Base-by-base conservation (phyloP, 805 yeast genomes). In the Nakazawaea peltata region DNA sequence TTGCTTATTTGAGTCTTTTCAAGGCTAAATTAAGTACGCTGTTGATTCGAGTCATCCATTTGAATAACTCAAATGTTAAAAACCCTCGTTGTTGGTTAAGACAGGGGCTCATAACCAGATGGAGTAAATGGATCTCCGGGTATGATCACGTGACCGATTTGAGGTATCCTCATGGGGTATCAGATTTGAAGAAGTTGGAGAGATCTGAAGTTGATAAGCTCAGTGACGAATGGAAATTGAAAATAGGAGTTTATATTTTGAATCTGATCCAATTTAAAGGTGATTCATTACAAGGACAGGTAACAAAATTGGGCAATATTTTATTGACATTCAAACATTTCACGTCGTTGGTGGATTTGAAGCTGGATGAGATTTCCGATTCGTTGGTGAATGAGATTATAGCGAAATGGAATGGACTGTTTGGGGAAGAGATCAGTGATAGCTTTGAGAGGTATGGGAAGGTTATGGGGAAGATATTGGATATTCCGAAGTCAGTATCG, bases 311-410 rank as follows among this genome's bases (percentile, higher is more conserved):
- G 11, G 41, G 43, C 17, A 41, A 41, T 17, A 37, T 49, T 3
- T 41, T 56, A 16, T 34, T 34, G 6, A 46, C 57, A 2, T 56
- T 54, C 40, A 56, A 56, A 30, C 47, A 46, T 15, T 56, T 49
- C 30, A 49, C 56, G 1, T 56, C 62, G 9, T 39, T 56, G 35
- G 48, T 47, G 6, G 32, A 33, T 27, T 18, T 37, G 13, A 24
- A 25, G 19, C 27, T 29, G 13, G 11, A n/a, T 6, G 24, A 8
- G 11, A 10, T 7, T 12, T 12, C 25, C 18, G 36, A 22, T 12
- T n/a, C 12, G 5, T 22, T 37, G 2, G 26, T 54, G 11, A 40
- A 42, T 9, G 31, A 32, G 5, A 22, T 54, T 2, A 19, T 52
- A 1, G 7, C 28, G 4, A 26, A 15, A 6, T 56, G 59, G 58